Evolutionary conservation across 2,329 filamentous ascomycete genomes (phyloP).

Genomic region (Tolypocladium pustulatum): DNA sequence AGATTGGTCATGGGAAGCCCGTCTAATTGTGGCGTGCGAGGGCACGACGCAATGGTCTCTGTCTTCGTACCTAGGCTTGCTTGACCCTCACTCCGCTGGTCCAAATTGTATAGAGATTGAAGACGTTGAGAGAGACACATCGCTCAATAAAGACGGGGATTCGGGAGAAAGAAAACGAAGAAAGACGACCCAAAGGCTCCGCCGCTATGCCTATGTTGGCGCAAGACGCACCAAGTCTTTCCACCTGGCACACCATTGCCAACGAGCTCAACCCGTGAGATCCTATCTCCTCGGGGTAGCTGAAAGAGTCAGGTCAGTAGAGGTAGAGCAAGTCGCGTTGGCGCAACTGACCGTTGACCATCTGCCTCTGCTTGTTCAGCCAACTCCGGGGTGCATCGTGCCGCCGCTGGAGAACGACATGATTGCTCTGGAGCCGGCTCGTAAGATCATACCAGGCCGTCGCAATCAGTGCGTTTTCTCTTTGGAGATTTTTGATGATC

Average conservation of each 20-base stretch:
- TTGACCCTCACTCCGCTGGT: background rate
- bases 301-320: slow-evolving; percentile 29
- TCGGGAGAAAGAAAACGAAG: background rate
- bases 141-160: background rate
- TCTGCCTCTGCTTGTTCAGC: slow-evolving; percentile 71
- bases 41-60: background rate
- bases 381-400: slow-evolving; percentile 70
- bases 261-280: slow-evolving; percentile 19
- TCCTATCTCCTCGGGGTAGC: slow-evolving; percentile 36
- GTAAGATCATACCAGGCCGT: slow-evolving; percentile 83
- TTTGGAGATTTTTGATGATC: slow-evolving; percentile 57
- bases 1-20: background rate
- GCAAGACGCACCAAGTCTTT: background rate
- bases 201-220: background rate
- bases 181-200: background rate
- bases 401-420: slow-evolving; percentile 65
- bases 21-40: background rate
- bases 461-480: slow-evolving; percentile 68
- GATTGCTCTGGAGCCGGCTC: slow-evolving; percentile 70
- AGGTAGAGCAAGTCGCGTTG: slow-evolving; percentile 31
- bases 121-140: background rate
- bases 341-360: slow-evolving; percentile 49
- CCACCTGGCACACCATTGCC: background rate
- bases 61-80: background rate
- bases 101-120: background rate